phyloP scores from a whole-genome alignment of 345 rosid species.

The Atalantia buxifolia region DNA sequence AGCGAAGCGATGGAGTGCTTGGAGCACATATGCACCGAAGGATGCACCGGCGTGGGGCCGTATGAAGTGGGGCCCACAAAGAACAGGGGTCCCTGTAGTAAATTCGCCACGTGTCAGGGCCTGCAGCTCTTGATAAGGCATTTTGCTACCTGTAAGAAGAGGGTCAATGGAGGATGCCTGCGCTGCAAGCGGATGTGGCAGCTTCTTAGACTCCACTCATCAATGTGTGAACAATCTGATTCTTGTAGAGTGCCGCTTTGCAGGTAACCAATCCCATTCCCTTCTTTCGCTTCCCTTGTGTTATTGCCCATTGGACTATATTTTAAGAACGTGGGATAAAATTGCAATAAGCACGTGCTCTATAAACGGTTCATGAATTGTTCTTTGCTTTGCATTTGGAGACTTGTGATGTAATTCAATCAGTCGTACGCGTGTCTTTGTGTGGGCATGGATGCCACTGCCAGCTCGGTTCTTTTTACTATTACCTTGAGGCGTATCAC shows the following conservation, averaged over 20 bases:
- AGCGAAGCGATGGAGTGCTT: slow-evolving; percentile 85
- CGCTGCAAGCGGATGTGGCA: slow-evolving; percentile 88
- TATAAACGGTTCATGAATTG: no score
- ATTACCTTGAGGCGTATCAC: neutral
- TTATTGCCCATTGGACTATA: neutral
- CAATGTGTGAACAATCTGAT: slow-evolving; percentile 53
- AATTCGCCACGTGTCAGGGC: slow-evolving; percentile 66
- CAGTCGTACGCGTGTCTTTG: no score
- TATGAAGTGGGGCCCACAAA: slow-evolving; percentile 27
- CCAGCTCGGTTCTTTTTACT: neutral
- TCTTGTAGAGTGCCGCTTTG: slow-evolving; percentile 86
- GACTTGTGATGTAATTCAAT: neutral
- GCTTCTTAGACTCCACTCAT: slow-evolving; percentile 81
- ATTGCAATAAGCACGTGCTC: neutral
- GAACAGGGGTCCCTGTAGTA: slow-evolving; percentile 43
- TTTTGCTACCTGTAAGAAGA: slow-evolving; percentile 57
- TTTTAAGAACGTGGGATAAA: neutral
- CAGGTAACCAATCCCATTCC: slow-evolving; percentile 44
- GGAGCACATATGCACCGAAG: slow-evolving; percentile 85
- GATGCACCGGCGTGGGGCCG: slow-evolving; percentile 78
- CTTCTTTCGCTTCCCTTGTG: no score
- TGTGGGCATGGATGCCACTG: neutral
- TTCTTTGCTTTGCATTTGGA: neutral
- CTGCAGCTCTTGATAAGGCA: slow-evolving; percentile 70
- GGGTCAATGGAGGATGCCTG: slow-evolving; percentile 60